Evolutionary conservation across 140 eudicot genomes (phyloP).

Genomic region (Flaveria floridana): DNA sequence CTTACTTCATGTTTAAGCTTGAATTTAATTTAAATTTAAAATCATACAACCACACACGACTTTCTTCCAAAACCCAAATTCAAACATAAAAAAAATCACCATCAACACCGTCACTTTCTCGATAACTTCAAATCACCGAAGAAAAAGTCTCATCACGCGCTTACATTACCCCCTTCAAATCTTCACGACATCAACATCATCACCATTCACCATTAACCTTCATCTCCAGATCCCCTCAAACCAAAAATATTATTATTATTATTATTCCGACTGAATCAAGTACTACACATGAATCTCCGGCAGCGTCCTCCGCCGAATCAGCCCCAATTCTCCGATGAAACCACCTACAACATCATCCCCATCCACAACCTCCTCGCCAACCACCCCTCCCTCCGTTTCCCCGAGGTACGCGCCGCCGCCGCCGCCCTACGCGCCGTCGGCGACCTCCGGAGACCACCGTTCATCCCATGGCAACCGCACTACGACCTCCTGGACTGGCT

Average conservation of each 20-base stretch:
- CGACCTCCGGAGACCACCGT: constrained; percentile 79
- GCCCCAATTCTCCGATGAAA: constrained; percentile 20
- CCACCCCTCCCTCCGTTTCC: constrained; percentile 91
- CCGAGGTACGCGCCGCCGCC: constrained; percentile 93
- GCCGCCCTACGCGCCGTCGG: constrained; percentile 73
- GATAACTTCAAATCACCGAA: constrained; percentile 9
- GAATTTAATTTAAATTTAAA: background rate
- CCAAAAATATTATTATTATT: background rate
- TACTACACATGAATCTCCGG: constrained; percentile 23
- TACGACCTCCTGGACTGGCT: constrained; percentile 91
- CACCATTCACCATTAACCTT: background rate
- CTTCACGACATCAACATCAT: background rate
- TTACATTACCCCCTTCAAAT: constrained; percentile 19
- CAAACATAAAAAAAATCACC: background rate
- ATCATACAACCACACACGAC: background rate
- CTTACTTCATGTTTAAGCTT: background rate
- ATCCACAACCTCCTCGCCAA: constrained; percentile 72
- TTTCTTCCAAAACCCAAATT: background rate
- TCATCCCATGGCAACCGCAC: constrained; percentile 55
- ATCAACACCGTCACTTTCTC: background rate
- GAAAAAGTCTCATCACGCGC: constrained; percentile 37
- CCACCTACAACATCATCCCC: constrained; percentile 76
- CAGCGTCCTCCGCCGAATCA: constrained; percentile 28
- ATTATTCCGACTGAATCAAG: background rate
- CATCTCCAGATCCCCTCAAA: no score